A percentile compares a stretch with the other conserved stretches of the same genome.
phyloP scores from a whole-genome alignment of 1,139 yeast species.

The Blastobotrys raffinosifermentans region DNA sequence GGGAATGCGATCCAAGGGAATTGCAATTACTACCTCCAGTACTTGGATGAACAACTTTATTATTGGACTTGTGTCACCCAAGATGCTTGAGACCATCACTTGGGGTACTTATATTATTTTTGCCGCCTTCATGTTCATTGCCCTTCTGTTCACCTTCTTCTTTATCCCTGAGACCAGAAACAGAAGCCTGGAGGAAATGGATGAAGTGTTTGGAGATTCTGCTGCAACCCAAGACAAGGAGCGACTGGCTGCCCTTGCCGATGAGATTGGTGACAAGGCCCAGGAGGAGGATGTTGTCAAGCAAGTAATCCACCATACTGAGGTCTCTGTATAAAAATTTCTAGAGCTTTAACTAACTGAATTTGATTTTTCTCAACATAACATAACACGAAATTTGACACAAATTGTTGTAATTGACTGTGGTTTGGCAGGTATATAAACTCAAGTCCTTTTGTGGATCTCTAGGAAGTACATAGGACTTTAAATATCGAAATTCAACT shows the following conservation, averaged over 20 bases:
- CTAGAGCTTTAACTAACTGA: no score
- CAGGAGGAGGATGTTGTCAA: not conserved
- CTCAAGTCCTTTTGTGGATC: no score
- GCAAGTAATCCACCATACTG: slow-evolving; percentile 1
- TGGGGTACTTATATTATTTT: slow-evolving; percentile 39
- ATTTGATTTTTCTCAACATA: no score
- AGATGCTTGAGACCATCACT: slow-evolving; percentile 61
- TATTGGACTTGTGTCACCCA: slow-evolving; percentile 63
- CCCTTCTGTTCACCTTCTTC: slow-evolving; percentile 53
- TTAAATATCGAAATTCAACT: no score
- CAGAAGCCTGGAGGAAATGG: slow-evolving; percentile 65
- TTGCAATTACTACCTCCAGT: slow-evolving; percentile 64
- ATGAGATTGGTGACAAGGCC: slow-evolving; percentile 3
- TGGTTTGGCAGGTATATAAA: no score
- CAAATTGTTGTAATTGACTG: no score
- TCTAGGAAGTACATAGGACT: no score
- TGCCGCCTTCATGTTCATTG: slow-evolving; percentile 11
- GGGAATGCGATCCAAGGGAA: slow-evolving; percentile 64
- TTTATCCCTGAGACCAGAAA: slow-evolving; percentile 70
- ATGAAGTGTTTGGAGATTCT: slow-evolving; percentile 30
- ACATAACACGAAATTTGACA: no score
- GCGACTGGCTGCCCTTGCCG: slow-evolving; percentile 2
- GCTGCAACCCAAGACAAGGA: not conserved
- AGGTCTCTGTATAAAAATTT: no score
- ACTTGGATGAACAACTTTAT: slow-evolving; percentile 73